Conservation (phyloP, 768 basidiomycete species). For the Phaffia tasmanica region DNA sequence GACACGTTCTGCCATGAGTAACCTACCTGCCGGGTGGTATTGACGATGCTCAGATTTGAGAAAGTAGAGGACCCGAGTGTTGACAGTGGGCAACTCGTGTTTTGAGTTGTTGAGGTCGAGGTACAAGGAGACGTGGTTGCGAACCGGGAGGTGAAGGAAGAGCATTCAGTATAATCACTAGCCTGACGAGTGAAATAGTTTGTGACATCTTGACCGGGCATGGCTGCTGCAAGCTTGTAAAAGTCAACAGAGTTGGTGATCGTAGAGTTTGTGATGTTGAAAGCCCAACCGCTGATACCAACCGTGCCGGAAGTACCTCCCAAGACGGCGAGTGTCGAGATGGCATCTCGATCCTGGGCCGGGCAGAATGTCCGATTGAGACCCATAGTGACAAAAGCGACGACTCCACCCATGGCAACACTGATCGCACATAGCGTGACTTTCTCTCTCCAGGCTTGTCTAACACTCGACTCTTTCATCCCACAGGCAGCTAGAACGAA, state of each 20-base stretch:
- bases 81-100: conserved; percentile 51
- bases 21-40: conserved; percentile 61
- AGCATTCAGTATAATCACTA: conserved; percentile 56
- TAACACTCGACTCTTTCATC: conserved; percentile 60
- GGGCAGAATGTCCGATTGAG: conserved; percentile 89
- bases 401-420: conserved; percentile 56
- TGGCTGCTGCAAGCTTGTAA: conserved; percentile 45
- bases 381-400: conserved; percentile 91
- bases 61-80: conserved; percentile 52
- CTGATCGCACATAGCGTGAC: conserved; percentile 84
- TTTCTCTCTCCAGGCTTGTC: conserved; percentile 97
- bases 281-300: conserved; percentile 63
- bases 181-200: conserved; percentile 62
- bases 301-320: conserved; percentile 48
- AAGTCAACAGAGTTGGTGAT: conserved; percentile 52
- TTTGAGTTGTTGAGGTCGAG: conserved; percentile 33
- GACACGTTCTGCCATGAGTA: conserved; percentile 87
- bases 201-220: conserved; percentile 81
- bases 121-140: conserved; percentile 66
- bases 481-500: conserved; percentile 61
- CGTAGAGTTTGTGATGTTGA: conserved; percentile 55
- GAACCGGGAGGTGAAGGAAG: conserved; percentile 47
- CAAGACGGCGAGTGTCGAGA: conserved; percentile 44
- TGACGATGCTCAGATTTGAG: conserved; percentile 50
- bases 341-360: conserved; percentile 1